phyloP scores from a whole-genome alignment of 164 flowering plant species.

The Houttuynia cordata region DNA sequence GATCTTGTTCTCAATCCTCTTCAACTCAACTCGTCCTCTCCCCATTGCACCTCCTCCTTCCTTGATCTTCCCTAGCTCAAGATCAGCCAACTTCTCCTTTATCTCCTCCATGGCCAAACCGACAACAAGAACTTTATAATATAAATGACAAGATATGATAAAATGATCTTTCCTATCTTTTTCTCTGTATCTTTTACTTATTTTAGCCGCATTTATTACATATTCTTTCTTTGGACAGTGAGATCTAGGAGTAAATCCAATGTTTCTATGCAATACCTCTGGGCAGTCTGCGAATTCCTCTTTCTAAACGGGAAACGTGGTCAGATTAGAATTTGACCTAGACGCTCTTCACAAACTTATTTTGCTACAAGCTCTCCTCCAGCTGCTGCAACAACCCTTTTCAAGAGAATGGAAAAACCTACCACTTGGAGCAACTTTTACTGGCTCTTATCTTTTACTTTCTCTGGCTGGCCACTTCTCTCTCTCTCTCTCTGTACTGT shows the following conservation, averaged over 20 bases:
- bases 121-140: not conserved
- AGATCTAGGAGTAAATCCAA: not conserved
- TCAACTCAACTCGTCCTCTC: slow-evolving; percentile 47
- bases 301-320: not conserved
- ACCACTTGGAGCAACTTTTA: not conserved
- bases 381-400: not conserved
- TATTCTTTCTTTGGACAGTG: not conserved
- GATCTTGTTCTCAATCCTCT: slow-evolving; percentile 52
- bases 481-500: not conserved
- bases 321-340: not conserved
- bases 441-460: not conserved
- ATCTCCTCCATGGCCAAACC: not conserved
- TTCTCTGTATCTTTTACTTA: not conserved
- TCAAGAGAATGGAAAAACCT: not conserved
- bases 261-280: not conserved
- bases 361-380: no score
- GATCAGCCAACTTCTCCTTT: not conserved
- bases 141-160: not conserved
- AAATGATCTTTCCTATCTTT: not conserved
- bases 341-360: not conserved
- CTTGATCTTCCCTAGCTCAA: not conserved
- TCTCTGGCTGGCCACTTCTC: not conserved
- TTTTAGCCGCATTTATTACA: not conserved
- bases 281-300: not conserved
- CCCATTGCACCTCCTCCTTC: slow-evolving; percentile 15